phyloP scores from a whole-genome alignment of 495 filamentous ascomycete species.

The Collariella sp. region DNA sequence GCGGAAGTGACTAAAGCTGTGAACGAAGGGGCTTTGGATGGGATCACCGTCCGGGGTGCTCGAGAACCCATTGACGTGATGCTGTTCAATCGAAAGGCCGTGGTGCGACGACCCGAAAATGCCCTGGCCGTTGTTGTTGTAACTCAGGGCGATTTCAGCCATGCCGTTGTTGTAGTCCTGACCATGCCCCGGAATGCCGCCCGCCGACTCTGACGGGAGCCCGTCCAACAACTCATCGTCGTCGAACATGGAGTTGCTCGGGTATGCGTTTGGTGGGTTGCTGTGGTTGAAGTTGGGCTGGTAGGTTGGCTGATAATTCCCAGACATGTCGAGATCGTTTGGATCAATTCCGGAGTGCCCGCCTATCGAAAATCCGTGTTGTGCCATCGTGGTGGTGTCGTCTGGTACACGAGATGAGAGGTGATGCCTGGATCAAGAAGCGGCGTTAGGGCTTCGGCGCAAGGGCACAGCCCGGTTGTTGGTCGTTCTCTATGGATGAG shows the following conservation, averaged over 20 bases:
- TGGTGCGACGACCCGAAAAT: conserved; percentile 42
- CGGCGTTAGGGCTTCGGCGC: no score
- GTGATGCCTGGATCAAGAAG: no score
- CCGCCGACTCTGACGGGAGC: conserved; percentile 41
- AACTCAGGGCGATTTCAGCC: no score
- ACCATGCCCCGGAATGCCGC: no score
- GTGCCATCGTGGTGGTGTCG: conserved; percentile 34
- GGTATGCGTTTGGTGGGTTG: conserved; percentile 29
- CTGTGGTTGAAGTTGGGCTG: conserved; percentile 37
- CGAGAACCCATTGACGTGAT: conserved; percentile 66
- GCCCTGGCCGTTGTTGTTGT: conserved; percentile 37
- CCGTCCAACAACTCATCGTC: conserved; percentile 60
- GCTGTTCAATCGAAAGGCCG: conserved; percentile 40
- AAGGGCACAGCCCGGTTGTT: no score
- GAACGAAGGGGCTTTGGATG: conserved; percentile 77
- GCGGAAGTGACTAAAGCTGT: conserved; percentile 64
- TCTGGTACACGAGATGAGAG: no score
- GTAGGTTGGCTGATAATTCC: conserved; percentile 31
- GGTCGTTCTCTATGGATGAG: no score
- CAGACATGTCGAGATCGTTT: conserved; percentile 68
- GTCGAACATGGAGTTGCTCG: conserved; percentile 43
- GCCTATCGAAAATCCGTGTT: conserved; percentile 60
- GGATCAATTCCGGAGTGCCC: conserved; percentile 69
- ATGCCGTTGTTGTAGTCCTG: conserved; percentile 43
- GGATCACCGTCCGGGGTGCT: conserved; percentile 81